phyloP scores from a whole-genome alignment of 148 eudicot species.

The Cornus florida region DNA sequence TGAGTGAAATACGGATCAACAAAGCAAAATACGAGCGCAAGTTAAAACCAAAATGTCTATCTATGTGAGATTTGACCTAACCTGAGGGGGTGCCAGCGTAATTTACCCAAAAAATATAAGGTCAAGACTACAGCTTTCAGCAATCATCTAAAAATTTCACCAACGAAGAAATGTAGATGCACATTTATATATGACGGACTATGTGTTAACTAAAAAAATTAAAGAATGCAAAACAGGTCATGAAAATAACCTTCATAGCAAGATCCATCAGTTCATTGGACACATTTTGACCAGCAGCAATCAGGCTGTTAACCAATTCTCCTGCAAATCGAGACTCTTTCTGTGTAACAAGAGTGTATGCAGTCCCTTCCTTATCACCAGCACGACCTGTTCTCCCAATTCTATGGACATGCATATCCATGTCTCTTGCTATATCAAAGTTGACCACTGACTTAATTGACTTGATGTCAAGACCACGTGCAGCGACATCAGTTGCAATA shows the following conservation, averaged over 20 bases:
- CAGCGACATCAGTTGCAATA: slow-evolving; percentile 98
- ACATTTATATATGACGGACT: neutral
- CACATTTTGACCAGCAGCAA: slow-evolving; percentile 98
- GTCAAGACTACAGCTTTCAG: neutral
- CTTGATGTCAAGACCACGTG: slow-evolving; percentile 98
- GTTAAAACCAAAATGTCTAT: no score
- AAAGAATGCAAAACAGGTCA: neutral
- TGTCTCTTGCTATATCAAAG: slow-evolving; percentile 93
- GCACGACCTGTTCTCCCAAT: slow-evolving; percentile 99
- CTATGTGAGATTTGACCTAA: no score
- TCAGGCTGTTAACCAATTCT: slow-evolving; percentile 85
- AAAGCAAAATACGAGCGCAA: no score
- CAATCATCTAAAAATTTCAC: neutral
- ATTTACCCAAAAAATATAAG: neutral
- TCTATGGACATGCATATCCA: slow-evolving; percentile 99
- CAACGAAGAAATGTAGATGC: neutral
- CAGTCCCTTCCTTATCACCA: slow-evolving; percentile 97
- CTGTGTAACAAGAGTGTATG: slow-evolving; percentile 89
- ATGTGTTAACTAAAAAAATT: neutral
- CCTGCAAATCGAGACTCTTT: slow-evolving; percentile 98
- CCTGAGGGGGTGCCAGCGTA: no score
- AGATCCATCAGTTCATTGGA: slow-evolving; percentile 86
- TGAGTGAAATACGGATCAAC: no score
- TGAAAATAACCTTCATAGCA: slow-evolving; percentile 87
- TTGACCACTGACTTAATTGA: slow-evolving; percentile 97